Evolutionary conservation across 164 flowering plant genomes (phyloP).

Genomic region (Vitis labrusca): DNA sequence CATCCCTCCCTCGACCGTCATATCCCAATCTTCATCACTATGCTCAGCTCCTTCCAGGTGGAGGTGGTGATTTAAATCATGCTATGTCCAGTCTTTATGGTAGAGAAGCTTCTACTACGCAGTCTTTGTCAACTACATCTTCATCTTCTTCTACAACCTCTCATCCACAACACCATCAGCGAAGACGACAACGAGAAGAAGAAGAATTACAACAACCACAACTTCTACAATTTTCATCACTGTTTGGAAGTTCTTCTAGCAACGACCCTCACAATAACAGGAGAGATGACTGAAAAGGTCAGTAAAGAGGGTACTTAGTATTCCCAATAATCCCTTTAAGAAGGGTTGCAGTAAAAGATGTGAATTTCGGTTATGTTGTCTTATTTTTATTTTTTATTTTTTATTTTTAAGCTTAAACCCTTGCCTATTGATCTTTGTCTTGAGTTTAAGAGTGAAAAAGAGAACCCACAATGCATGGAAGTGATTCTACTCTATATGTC

Average conservation of each 20-base stretch:
- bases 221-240: conserved; percentile 5
- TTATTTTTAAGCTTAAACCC: no score
- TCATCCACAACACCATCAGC: background rate
- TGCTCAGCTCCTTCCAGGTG: conserved; percentile 26
- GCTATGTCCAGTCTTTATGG: conserved; percentile 16
- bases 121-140: conserved; percentile 16
- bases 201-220: conserved; percentile 3
- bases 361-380: no score
- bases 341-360: background rate
- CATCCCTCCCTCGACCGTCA: background rate
- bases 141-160: conserved; percentile 26
- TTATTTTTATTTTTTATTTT: no score
- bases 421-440: no score
- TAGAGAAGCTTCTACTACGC: background rate
- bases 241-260: conserved; percentile 10
- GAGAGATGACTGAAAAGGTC: background rate
- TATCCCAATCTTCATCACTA: conserved; percentile 33
- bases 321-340: background rate
- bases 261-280: background rate
- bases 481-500: no score
- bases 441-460: no score
- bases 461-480: no score
- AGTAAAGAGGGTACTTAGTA: background rate
- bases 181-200: conserved; percentile 8
- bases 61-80: conserved; percentile 13